Evolutionary conservation across 805 yeast genomes (phyloP), one percentile per base, ranked within the genome.

Genomic region (Pichia cephalocereana): DNA sequence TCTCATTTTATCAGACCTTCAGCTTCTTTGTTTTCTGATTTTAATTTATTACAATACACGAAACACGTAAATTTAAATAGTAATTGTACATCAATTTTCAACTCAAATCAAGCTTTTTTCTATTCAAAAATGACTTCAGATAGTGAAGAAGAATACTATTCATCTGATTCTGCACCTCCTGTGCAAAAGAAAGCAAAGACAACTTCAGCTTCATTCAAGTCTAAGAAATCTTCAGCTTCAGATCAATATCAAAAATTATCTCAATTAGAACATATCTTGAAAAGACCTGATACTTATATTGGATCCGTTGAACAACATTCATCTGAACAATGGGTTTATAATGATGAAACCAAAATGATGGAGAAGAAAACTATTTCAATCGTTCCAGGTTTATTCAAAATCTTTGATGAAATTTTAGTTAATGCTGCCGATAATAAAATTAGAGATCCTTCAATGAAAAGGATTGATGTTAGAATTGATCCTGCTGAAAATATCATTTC

Each of bases 381-480:
- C 54, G 98, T 93, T 11, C 99, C 99, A 2, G 99, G 98, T 44
- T 69, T 93, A 52, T 91, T 88, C 69, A 93, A 93, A 68, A 91
- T 93, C 48, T 93, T 93, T 63, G 99, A 93, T 66, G 99, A 93
- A 69, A 90, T 93, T 50, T 71, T 93, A 52, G 99, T 93, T 46
- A 93, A 93, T 65, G 98, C 99, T 7, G 99, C 99, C 14, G 99
- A 93, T 68, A 93, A 93, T 71, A 93, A 93, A 70, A 91, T 91
- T 52, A 79, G 98, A 57, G 99, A 93, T 63, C 88, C 96, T 1
- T 56, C 76, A 10, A 93, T 93, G 99, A 85, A 80, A 56, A 80
- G 76, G 57, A 79, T 93, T 52, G 86, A 80, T 48, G 98, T 93
- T n/a, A 75, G 69, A 38, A 87, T 93, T 48, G 83, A 86, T 57